phyloP scores from a whole-genome alignment of 2,329 filamentous ascomycete species.

The Gyromitra esculenta region DNA sequence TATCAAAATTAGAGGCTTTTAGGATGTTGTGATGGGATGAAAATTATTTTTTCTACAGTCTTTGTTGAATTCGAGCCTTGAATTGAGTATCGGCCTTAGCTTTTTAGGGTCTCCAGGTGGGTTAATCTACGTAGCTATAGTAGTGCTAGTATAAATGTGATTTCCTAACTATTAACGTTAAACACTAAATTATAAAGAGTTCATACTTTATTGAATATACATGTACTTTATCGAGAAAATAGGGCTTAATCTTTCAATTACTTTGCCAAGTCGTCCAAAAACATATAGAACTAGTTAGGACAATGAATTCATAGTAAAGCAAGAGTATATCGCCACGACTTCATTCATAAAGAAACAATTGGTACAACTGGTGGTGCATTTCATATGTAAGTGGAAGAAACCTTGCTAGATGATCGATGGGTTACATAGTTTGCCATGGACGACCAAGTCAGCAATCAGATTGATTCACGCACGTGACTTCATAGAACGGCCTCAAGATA shows the following conservation, averaged over 20 bases:
- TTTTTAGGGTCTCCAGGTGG: too few relatives aligned
- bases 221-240: too few relatives aligned
- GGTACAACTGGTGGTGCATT: neutral
- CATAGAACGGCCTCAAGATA: neutral
- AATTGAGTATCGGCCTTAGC: neutral
- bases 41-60: neutral
- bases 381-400: conserved; percentile 3
- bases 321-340: neutral
- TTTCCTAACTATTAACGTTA: too few relatives aligned
- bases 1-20: neutral
- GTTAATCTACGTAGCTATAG: too few relatives aligned
- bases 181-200: too few relatives aligned
- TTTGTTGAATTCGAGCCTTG: neutral
- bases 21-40: neutral
- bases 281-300: neutral
- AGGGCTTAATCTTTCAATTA: too few relatives aligned
- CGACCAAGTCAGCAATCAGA: neutral
- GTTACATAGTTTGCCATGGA: neutral
- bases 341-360: neutral
- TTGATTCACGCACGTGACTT: neutral
- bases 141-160: too few relatives aligned
- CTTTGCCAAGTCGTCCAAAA: too few relatives aligned
- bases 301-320: neutral
- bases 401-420: neutral
- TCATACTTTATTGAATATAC: too few relatives aligned